Base-by-base conservation (phyloP, 148 eudicot genomes). In the Camellia lanceoleosa region DNA sequence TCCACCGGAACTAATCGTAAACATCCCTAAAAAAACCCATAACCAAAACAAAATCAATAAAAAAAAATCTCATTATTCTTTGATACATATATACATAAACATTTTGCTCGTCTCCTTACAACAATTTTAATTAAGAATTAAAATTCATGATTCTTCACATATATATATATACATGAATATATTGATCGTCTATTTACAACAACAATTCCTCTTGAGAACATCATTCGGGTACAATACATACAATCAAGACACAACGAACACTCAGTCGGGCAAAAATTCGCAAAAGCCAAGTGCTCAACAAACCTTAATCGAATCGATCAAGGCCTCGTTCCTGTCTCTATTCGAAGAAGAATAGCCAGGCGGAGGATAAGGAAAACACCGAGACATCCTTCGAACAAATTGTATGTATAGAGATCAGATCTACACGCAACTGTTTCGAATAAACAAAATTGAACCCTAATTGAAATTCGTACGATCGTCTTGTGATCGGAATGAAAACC, bases 281-380 rank as follows among this genome's bases (percentile, higher is more conserved):
- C 51, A 74, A 75, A 79, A 70, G 74, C 82, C 80, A 80, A 69
- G 80, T 75, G 79, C 82, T 86, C 82, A 91, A 94, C 97, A 88
- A 92, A 94, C 98, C 98, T 94, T 90, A 90, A 94, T 94, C 98
- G 97, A 90, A 80, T 83, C 86, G 97, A 94, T 91, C 97, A 92
- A 92, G 90, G 95, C 92, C 82, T 85, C 94, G 65, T 85, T 77
- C 82, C 86, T 80, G 46, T 88, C 83, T 76, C 82, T 68, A 73
- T 86, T 90, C 81, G 38, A 30, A 30, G 79, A 76, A 74, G 83
- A 69, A 83, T 82, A 92, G 74, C 93, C 97, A 74, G 89, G 90
- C 19, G 92, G 91, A 7, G 88, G 92, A 83, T 83, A 94, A 13
- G 94, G 88, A 86, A 83, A 94, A 80, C 98, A 94, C 84, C 98